Conservation (phyloP, 2,329 filamentous ascomycete species). For the Aureobasidium lini region DNA sequence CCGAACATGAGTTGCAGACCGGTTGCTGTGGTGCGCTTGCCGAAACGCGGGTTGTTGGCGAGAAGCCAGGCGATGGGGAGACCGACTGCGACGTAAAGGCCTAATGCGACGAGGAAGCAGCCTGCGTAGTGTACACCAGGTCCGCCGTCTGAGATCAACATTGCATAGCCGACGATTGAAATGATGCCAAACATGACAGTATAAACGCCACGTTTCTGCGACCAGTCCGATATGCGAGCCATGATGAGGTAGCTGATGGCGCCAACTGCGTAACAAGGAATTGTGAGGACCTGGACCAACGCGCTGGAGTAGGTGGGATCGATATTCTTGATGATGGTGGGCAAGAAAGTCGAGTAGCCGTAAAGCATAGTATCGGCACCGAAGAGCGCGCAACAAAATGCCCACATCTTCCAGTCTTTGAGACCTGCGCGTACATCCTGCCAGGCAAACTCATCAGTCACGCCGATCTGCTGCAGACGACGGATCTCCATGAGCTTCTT, state of each 20-base stretch:
- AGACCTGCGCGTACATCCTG: constrained; percentile 60
- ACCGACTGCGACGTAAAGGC: constrained; percentile 57
- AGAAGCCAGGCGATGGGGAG: constrained; percentile 53
- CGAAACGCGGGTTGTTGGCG: constrained; percentile 65
- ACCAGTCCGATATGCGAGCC: constrained; percentile 60
- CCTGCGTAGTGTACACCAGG: constrained; percentile 65
- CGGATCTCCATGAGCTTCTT: constrained; percentile 42
- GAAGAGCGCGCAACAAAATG: constrained; percentile 50
- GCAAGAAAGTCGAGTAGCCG: constrained; percentile 69
- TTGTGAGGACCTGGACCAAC: constrained; percentile 58
- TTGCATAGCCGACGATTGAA: constrained; percentile 45
- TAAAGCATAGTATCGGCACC: constrained; percentile 70
- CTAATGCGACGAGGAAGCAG: constrained; percentile 68
- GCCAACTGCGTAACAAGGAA: constrained; percentile 69
- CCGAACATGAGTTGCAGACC: constrained; percentile 64
- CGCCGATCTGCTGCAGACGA: constrained; percentile 24
- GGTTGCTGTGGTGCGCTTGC: constrained; percentile 65
- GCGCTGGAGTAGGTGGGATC: constrained; percentile 60
- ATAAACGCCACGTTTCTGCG: constrained; percentile 59
- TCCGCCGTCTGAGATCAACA: constrained; percentile 55
- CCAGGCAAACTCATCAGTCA: constrained; percentile 43
- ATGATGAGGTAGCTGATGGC: constrained; percentile 60
- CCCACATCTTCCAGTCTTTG: constrained; percentile 56
- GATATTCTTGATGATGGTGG: constrained; percentile 67
- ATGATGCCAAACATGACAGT: constrained; percentile 54